These are phyloP conservation scores for Asterophora parasitica DNA, from an alignment of 768 basidiomycete species.

Conservation along the genomic window DNA sequence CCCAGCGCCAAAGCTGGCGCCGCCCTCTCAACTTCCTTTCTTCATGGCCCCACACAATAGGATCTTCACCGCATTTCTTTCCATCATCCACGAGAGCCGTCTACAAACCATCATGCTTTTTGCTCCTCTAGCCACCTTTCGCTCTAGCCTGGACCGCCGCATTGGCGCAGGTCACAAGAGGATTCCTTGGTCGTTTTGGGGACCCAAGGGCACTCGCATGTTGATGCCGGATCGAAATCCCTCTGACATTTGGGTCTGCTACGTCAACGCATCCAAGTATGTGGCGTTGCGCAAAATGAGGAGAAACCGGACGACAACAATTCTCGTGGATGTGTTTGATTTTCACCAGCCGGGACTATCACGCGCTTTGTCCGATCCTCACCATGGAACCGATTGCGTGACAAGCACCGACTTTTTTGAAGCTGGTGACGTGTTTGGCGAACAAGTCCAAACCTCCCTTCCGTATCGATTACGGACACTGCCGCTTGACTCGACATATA, in stretches of 20 bases:
- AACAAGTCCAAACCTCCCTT: conserved; percentile 38
- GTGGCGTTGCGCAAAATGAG: conserved; percentile 17
- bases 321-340: conserved; percentile 40
- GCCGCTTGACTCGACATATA: conserved; percentile 18
- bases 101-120: conserved; percentile 35
- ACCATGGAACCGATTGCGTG: neutral
- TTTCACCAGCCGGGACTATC: conserved; percentile 42
- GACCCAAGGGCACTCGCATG: conserved; percentile 42
- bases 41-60: conserved; percentile 35
- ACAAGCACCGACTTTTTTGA: neutral
- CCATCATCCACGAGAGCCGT: conserved; percentile 25
- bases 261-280: conserved; percentile 48
- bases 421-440: conserved; percentile 31
- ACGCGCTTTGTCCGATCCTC: conserved; percentile 18
- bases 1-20: conserved; percentile 44
- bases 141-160: conserved; percentile 28
- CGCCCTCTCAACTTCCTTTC: conserved; percentile 41
- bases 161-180: conserved; percentile 15
- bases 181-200: conserved; percentile 51
- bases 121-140: conserved; percentile 35
- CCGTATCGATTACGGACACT: conserved; percentile 38
- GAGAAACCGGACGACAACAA: conserved; percentile 4
- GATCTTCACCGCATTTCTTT: conserved; percentile 44
- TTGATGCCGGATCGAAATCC: conserved; percentile 26
- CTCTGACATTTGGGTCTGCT: conserved; percentile 53